A percentile compares a stretch with the other conserved stretches of the same genome.
phyloP scores from a whole-genome alignment of 805 yeast species.

The Sugiyamaella chiloensis region DNA sequence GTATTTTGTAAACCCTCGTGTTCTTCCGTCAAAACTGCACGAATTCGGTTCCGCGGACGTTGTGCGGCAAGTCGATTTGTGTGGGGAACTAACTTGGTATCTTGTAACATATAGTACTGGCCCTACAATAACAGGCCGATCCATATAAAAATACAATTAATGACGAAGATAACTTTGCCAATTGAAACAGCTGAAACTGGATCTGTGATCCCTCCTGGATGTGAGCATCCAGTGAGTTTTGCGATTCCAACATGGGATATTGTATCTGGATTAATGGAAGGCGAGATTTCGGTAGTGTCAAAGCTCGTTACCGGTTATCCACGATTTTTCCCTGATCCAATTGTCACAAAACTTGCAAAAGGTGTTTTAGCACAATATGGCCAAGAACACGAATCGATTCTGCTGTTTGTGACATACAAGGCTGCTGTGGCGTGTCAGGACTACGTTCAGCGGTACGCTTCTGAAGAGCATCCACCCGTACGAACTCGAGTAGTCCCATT shows the following conservation, averaged over 20 bases:
- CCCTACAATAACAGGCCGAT: too few relatives aligned
- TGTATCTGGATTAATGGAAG: slow-evolving; percentile 88
- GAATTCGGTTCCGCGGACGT: too few relatives aligned
- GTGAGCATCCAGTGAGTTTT: slow-evolving; percentile 82
- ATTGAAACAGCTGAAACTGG: slow-evolving; percentile 1
- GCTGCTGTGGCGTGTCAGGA: slow-evolving; percentile 84
- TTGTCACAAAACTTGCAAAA: slow-evolving; percentile 30
- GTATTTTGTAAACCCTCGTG: too few relatives aligned
- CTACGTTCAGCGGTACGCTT: slow-evolving; percentile 47
- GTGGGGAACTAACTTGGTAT: too few relatives aligned
- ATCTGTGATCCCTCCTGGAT: slow-evolving; percentile 9
- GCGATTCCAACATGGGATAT: slow-evolving; percentile 95
- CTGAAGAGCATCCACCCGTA: slow-evolving; percentile 4
- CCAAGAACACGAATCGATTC: slow-evolving; percentile 67
- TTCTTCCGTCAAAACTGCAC: too few relatives aligned
- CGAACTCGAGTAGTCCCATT: slow-evolving; percentile 17
- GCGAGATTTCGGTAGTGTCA: slow-evolving; percentile 72
- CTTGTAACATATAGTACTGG: too few relatives aligned
- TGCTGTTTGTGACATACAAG: slow-evolving; percentile 73
- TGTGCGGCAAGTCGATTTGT: too few relatives aligned
- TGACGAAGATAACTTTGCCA: too few relatives aligned
- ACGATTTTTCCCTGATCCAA: slow-evolving; percentile 37
- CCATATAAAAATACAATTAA: too few relatives aligned
- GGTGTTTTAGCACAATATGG: slow-evolving; percentile 62
- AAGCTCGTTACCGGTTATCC: slow-evolving; percentile 89